Base-by-base conservation (phyloP, 768 basidiomycete genomes). In the Cytidiella melzeri region DNA sequence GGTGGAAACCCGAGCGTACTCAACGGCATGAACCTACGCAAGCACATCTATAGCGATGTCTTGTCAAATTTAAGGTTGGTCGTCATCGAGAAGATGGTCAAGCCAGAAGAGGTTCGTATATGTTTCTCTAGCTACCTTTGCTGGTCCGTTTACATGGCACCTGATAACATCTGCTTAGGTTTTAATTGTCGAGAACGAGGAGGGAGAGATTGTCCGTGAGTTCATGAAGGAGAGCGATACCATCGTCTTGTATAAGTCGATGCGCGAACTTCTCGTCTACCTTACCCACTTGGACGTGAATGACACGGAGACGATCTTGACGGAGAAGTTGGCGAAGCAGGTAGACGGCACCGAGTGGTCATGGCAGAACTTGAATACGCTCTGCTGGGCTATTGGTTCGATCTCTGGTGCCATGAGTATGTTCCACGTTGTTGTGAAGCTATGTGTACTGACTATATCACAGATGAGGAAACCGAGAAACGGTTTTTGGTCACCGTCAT, bases 331-430 rank as follows among this genome's bases (percentile, higher is more conserved):
- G 43, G 79, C 89, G 38, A 96, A 94, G 69, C 96, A 99, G 75
- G 94, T 96, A 10, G 93, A 97, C 60, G 92, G 92, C 13, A 82
- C 87, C 10, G 96, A 99, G 68, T 99, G 96, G 96, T 96, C 93
- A 23, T 99, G 96, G 96, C 89, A 96, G 60, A 98, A 98, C 65
- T 74, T 98, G 48, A 99, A 98, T 69, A 97, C 95, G 3, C 81
- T 99, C 10, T 99, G 96, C 68, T 99, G 96, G 96, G 96, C 96
- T 47, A 99, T 98, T 59, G 96, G 96, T 51, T 97, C 94, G 1
- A 98, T 99, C 53, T 97, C 95, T 19, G 93, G 94, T 38, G 94
- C 95, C 2, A 99, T 98, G 96, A 97, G 94, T 94, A 61, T 66
- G 90, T 77, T 12, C 27, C 5, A 19, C 40, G 26, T 41, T 23